Base-by-base conservation (phyloP, 768 basidiomycete species). In the Suillus placidus region DNA sequence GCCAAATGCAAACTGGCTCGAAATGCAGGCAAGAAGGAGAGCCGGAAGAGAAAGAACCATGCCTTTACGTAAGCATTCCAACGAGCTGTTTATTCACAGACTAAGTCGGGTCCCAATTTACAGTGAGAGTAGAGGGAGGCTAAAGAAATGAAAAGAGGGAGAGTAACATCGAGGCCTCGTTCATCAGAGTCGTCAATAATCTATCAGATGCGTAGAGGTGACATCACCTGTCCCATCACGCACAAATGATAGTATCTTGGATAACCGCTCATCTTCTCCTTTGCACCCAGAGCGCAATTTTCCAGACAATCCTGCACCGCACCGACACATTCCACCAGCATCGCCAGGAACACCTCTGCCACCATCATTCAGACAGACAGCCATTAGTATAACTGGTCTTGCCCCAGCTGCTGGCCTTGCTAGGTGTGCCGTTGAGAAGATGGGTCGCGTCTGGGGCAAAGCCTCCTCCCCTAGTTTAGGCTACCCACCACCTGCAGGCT, bases 1-100 rank as follows among this genome's bases (percentile, higher is more conserved):
- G 91, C 93, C 18, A 89, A 85, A 74, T 80, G 92, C 65, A 94
- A 91, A 76, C 72, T 86, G 64, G 89, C 90, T 69, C 79, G 88
- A 68, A 93, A 93, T 67, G 77, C 76, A 12, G 81, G 85, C 70
- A 96, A 96, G 81, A 95, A 94, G 77, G 93, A 93, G 70, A 91
- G 91, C 68, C 83, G 89, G 73, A 96, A 96, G 75, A 80, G 93
- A 71, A 95, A 94, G 77, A 84, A 82, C 54, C 76, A 81, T 34
- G 72, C 75, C 32, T 88, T 87, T 72, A 81, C 83, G 90, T 90
- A 71, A 79, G 91, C 83, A 12, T 52, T 23, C n/a, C 13, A 26
- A 26, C 6, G 6, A 10, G 45, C 6, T 0, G 6, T 30, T 4
- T 55, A 55, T 8, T 45, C 5, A 23, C 30, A 16, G 18, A 45